Evolutionary conservation across 148 eudicot genomes (phyloP).

Genomic region (Selenicereus undatus): DNA sequence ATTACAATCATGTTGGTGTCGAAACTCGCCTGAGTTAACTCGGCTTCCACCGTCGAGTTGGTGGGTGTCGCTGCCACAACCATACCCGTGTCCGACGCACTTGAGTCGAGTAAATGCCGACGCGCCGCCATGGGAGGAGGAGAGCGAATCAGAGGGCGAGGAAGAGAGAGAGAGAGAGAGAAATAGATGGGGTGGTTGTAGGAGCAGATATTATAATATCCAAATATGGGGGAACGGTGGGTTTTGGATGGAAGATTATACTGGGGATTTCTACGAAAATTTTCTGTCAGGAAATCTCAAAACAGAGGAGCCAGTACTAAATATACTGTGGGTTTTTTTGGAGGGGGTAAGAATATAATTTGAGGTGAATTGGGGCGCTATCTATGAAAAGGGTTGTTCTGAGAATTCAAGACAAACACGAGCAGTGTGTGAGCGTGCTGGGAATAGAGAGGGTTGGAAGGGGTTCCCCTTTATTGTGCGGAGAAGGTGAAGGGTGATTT

Average conservation of each 20-base stretch:
- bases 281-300: background rate
- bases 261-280: background rate
- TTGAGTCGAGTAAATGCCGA: background rate
- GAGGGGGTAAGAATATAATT: background rate
- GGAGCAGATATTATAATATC: background rate
- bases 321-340: too few species aligned
- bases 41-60: constrained; percentile 16
- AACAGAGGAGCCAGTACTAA: background rate
- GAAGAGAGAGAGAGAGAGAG: background rate
- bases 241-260: background rate
- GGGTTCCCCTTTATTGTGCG: background rate
- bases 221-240: too few species aligned
- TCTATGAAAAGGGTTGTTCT: background rate
- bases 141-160: background rate
- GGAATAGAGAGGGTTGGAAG: background rate
- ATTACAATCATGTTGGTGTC: constrained; percentile 52
- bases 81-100: background rate
- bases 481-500: background rate
- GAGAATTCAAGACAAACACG: background rate
- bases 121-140: background rate
- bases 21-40: constrained; percentile 29
- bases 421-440: background rate
- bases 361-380: background rate
- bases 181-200: background rate
- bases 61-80: background rate